phyloP scores from a whole-genome alignment of 768 basidiomycete genomes.

The Suillus subaureus region DNA sequence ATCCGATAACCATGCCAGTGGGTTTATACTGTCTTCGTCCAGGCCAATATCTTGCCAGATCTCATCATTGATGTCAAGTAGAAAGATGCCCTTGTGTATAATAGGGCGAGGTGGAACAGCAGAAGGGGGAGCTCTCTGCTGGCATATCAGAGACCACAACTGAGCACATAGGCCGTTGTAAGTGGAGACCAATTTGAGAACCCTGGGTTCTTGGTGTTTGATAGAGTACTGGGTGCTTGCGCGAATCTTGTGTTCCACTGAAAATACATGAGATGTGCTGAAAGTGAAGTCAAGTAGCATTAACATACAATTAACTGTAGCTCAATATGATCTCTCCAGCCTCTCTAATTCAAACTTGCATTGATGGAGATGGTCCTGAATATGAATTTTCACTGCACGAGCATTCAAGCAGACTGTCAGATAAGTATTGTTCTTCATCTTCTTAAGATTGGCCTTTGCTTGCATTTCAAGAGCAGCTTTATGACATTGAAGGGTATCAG shows the following conservation, averaged over 20 bases:
- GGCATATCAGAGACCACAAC: conserved; percentile 18
- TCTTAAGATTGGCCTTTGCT: background rate
- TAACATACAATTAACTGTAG: conserved; percentile 17
- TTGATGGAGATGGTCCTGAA: conserved; percentile 17
- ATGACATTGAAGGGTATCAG: background rate
- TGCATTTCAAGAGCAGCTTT: background rate
- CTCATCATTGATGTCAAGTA: background rate
- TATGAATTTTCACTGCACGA: conserved; percentile 14
- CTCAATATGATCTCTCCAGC: conserved; percentile 14
- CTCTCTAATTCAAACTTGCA: conserved; percentile 21
- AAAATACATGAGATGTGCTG: conserved; percentile 29
- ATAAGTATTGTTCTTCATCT: background rate
- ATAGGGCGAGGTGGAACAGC: conserved; percentile 24
- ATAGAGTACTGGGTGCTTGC: conserved; percentile 26
- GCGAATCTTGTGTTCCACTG: conserved; percentile 24
- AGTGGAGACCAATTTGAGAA: conserved; percentile 20
- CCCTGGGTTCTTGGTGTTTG: conserved; percentile 26
- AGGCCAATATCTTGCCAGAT: background rate
- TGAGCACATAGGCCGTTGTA: conserved; percentile 31
- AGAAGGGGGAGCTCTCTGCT: conserved; percentile 21
- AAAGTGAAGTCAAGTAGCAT: background rate
- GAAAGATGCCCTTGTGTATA: background rate
- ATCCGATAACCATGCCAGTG: background rate
- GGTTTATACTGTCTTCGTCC: accelerated
- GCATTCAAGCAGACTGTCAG: conserved; percentile 20